phyloP scores from a whole-genome alignment of 2,329 filamentous ascomycete genomes.

The Akanthomyces lecanii region DNA sequence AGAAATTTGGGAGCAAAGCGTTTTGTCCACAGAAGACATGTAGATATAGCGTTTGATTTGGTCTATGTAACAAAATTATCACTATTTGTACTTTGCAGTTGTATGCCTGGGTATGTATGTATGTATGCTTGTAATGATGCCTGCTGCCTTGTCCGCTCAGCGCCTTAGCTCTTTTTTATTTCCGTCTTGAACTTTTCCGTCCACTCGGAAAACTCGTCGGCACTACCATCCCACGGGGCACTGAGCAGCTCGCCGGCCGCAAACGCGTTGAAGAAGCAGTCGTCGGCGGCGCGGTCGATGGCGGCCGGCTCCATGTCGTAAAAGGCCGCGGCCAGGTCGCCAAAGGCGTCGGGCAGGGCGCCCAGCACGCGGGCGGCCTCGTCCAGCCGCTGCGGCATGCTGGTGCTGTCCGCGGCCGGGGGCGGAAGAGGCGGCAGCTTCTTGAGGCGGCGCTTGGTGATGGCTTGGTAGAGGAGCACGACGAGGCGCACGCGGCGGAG shows the following conservation, averaged over 20 bases:
- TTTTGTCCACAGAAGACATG: not conserved
- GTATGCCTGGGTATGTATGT: not conserved
- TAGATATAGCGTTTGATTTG: conserved; percentile 6
- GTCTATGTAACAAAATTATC: not conserved
- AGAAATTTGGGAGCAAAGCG: not conserved
- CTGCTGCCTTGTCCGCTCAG: too few relatives aligned
- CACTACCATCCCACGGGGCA: conserved; percentile 54
- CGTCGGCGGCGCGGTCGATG: conserved; percentile 55
- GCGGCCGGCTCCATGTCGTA: conserved; percentile 62
- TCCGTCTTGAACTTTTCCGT: conserved; percentile 53
- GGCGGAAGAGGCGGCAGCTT: conserved; percentile 44
- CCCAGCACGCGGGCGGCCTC: conserved; percentile 53
- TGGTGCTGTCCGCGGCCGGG: conserved; percentile 26
- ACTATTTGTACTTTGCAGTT: not conserved
- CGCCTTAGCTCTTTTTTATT: conserved; percentile 39
- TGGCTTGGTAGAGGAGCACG: conserved; percentile 63
- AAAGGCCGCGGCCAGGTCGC: conserved; percentile 66
- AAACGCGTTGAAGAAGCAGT: conserved; percentile 58
- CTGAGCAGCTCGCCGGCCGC: conserved; percentile 51
- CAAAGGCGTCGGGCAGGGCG: conserved; percentile 61
- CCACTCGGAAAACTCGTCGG: conserved; percentile 78
- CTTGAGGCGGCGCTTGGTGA: conserved; percentile 66
- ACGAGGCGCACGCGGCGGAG: conserved; percentile 64
- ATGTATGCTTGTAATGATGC: not conserved
- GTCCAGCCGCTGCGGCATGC: conserved; percentile 46